A percentile compares a stretch with the other conserved stretches of the same genome.
phyloP scores from a whole-genome alignment of 1,284 basidiomycete species.

The Leccinum insolens region DNA sequence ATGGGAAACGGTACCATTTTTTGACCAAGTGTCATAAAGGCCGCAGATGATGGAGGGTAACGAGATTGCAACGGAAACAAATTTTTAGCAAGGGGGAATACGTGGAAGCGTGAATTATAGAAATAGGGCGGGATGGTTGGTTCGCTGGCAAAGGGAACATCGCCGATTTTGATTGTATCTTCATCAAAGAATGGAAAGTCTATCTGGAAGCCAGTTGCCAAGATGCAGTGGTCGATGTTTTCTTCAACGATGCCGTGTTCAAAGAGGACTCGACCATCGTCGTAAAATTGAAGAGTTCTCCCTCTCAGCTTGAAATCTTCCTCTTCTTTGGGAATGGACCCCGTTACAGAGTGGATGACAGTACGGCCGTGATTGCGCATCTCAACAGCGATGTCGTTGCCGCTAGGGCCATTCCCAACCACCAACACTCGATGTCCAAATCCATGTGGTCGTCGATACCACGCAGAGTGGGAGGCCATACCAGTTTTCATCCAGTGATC shows the following conservation, averaged over 20 bases:
- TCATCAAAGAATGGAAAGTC: slow-evolving; percentile 61
- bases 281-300: slow-evolving; percentile 45
- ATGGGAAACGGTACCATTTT: slow-evolving; percentile 58
- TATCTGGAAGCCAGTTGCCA: slow-evolving; percentile 75
- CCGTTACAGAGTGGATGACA: slow-evolving; percentile 61
- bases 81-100: slow-evolving; percentile 64
- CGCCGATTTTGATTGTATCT: slow-evolving; percentile 32
- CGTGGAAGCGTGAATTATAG: slow-evolving; percentile 62
- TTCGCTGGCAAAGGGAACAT: slow-evolving; percentile 38
- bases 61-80: slow-evolving; percentile 51
- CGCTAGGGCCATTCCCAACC: slow-evolving; percentile 73
- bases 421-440: slow-evolving; percentile 59
- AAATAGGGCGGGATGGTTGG: slow-evolving; percentile 53
- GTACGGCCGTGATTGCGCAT: slow-evolving; percentile 43
- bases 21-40: slow-evolving; percentile 62
- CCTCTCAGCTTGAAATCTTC: slow-evolving; percentile 48
- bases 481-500: slow-evolving; percentile 53
- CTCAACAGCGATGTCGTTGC: slow-evolving; percentile 64
- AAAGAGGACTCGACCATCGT: slow-evolving; percentile 54
- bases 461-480: slow-evolving; percentile 63
- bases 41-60: slow-evolving; percentile 55
- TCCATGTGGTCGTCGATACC: slow-evolving; percentile 60
- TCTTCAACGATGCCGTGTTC: slow-evolving; percentile 58
- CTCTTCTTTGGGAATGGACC: slow-evolving; percentile 32
- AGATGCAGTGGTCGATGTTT: slow-evolving; percentile 60